Base-by-base conservation (phyloP, 352 stramenopile genomes). In the Globisporangium uncinulatum region DNA sequence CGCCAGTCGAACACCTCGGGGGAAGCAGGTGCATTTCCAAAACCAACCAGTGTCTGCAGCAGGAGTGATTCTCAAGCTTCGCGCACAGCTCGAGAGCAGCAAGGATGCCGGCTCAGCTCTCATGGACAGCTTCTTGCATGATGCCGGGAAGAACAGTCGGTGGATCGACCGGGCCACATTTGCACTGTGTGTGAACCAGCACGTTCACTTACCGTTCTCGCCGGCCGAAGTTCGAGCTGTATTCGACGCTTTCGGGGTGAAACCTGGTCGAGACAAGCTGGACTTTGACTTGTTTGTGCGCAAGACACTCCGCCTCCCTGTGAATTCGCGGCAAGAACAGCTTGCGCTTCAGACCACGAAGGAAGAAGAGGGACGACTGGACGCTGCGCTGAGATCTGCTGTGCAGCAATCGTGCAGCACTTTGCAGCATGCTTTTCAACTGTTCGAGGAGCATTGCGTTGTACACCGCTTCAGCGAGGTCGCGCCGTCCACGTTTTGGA, bases 361-460 rank as follows among this genome's bases (percentile, higher is more conserved):
- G 39, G 65, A 72, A 11, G 70, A 79, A 7, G 66, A 83, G 19
- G 54, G 67, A 1, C 67, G 60, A 0, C 54, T 89, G 6, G 47
- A 45, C 17, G 52, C 21, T 4, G 73, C 65, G 39, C 46, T 86
- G 1, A 31, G 61, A 8, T 65, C 62, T 17, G 71, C 66, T 5
- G 52, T 69, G 11, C 67, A 64, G 47, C 70, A 68, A 17, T 83
- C 73, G 7, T 41, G 57, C n/a, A 43, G 61, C 0, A 58, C 63
- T 7, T 69, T 84, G 21, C 63, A 73, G 20, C 42, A 57, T 11
- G 64, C 71, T 4, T 63, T 76, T 39, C 47, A 56, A 6, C 51
- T 71, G 3, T 71, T 87, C 17, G 61, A 78, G 45, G 77, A 86
- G 53, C 79, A 79, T 43, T 87, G 77, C 31, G 67, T 84, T 4